phyloP scores from a whole-genome alignment of 2,329 filamentous ascomycete species.

The Aquanectria penicillioides region DNA sequence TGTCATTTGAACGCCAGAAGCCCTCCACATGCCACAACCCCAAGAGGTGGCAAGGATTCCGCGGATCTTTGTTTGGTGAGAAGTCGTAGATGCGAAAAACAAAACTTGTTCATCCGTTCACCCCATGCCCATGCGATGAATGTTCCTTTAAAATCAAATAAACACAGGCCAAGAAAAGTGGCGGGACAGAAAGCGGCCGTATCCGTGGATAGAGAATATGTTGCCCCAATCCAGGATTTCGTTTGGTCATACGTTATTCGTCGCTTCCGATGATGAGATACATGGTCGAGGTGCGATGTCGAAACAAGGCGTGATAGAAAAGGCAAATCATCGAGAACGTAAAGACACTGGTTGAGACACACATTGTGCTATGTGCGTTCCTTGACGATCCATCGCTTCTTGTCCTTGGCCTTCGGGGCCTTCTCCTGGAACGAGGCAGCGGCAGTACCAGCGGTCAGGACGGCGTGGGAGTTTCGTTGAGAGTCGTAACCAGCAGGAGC shows the following conservation, averaged over 20 bases:
- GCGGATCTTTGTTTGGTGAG: not conserved
- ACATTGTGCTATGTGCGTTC: slow-evolving; percentile 51
- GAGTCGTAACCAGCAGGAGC: slow-evolving; percentile 37
- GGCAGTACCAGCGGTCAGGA: slow-evolving; percentile 36
- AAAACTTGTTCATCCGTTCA: not conserved
- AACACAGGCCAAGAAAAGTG: slow-evolving; percentile 25
- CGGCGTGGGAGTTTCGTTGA: slow-evolving; percentile 38
- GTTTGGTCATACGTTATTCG: slow-evolving; percentile 30
- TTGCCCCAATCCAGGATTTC: not conserved
- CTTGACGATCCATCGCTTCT: slow-evolving; percentile 59
- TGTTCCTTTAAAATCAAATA: slow-evolving; percentile 16
- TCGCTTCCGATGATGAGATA: slow-evolving; percentile 22
- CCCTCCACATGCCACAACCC: not conserved
- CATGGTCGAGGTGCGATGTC: slow-evolving; percentile 5
- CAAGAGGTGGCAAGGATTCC: not conserved
- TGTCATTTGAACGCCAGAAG: not conserved
- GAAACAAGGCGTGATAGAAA: slow-evolving; percentile 21
- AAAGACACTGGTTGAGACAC: not conserved
- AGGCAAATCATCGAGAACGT: slow-evolving; percentile 3
- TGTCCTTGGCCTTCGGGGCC: slow-evolving; percentile 50
- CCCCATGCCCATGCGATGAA: not conserved
- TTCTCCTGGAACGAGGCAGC: slow-evolving; percentile 29
- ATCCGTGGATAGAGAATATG: slow-evolving; percentile 28
- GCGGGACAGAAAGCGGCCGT: slow-evolving; percentile 33
- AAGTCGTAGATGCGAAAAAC: not conserved